Conservation (phyloP, 306 rosid species). For the Ziziphus jujuba region DNA sequence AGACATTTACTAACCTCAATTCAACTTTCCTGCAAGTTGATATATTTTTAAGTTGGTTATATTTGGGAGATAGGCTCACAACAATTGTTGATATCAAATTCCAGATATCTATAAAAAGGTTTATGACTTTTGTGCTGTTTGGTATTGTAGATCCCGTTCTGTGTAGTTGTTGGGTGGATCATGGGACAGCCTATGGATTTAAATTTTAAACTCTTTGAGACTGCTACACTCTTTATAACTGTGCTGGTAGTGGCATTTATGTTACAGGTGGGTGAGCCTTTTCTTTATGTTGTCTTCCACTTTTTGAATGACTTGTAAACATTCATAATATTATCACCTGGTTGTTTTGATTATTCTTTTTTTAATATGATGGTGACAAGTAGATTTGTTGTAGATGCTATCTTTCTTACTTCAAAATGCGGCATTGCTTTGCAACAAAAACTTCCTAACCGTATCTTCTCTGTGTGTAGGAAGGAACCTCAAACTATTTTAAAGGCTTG, state of each 20-base stretch:
- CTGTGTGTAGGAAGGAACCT: slow-evolving; percentile 77
- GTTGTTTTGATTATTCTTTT: too few species aligned
- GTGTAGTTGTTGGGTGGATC: slow-evolving; percentile 93
- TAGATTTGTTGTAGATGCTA: too few species aligned
- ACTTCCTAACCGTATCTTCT: slow-evolving; percentile 12
- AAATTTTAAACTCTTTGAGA: slow-evolving; percentile 93
- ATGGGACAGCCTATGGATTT: slow-evolving; percentile 91
- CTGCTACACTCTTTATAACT: slow-evolving; percentile 85
- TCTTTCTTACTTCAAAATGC: too few species aligned
- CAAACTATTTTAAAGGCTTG: slow-evolving; percentile 89
- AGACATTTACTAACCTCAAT: background rate
- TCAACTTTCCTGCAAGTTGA: background rate
- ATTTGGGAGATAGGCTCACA: background rate
- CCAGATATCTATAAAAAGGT: background rate
- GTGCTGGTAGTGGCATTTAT: slow-evolving; percentile 92
- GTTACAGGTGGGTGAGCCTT: slow-evolving; percentile 70
- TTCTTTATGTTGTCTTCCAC: background rate
- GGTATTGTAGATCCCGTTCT: slow-evolving; percentile 69
- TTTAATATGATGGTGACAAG: too few species aligned
- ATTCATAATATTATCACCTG: too few species aligned
- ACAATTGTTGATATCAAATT: background rate
- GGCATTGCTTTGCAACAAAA: too few species aligned
- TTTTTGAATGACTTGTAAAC: background rate
- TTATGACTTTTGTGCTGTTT: slow-evolving; percentile 17
- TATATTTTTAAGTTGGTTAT: background rate